A percentile compares a stretch with the other conserved stretches of the same genome.
Evolutionary conservation across 371 early-diverging fungal genomes (phyloP).

Genomic region (Syncephalis fuscata): DNA sequence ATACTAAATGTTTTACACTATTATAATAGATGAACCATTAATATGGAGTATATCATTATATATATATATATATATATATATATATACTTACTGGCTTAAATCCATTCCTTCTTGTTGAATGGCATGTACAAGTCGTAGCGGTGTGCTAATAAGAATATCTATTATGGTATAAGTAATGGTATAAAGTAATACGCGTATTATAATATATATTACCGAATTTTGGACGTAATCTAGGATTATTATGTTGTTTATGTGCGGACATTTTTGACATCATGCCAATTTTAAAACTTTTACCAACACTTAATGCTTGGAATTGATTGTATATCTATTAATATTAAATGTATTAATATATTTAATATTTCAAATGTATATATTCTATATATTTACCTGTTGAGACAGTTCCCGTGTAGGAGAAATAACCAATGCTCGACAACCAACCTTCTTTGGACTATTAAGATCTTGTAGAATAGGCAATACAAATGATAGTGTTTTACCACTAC

Average conservation of each 20-base stretch:
- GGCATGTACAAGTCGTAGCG: conserved; percentile 76
- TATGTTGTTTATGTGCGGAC: conserved; percentile 38
- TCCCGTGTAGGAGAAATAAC: conserved; percentile 97
- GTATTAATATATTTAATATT: neutral
- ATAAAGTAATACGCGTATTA: neutral
- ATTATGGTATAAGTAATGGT: neutral
- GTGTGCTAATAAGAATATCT: conserved; percentile 86
- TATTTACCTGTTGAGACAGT: conserved; percentile 61
- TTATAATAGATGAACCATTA: neutral
- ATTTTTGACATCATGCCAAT: conserved; percentile 65
- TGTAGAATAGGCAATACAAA: conserved; percentile 87
- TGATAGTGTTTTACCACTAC: conserved; percentile 98
- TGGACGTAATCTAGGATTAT: conserved; percentile 43
- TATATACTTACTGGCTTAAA: conserved; percentile 31
- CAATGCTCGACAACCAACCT: conserved; percentile 65
- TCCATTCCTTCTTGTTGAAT: conserved; percentile 64
- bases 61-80: too few relatives aligned
- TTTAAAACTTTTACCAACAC: conserved; percentile 52
- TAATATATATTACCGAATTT: conserved; percentile 33
- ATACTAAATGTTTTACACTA: conserved; percentile 48
- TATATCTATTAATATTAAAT: conserved; percentile 28
- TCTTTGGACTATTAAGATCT: conserved; percentile 51
- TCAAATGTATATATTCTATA: neutral
- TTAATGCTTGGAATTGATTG: conserved; percentile 50
- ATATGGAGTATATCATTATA: neutral